phyloP scores from a whole-genome alignment of 2,329 filamentous ascomycete genomes.

The Hymenoscyphus albidus region DNA sequence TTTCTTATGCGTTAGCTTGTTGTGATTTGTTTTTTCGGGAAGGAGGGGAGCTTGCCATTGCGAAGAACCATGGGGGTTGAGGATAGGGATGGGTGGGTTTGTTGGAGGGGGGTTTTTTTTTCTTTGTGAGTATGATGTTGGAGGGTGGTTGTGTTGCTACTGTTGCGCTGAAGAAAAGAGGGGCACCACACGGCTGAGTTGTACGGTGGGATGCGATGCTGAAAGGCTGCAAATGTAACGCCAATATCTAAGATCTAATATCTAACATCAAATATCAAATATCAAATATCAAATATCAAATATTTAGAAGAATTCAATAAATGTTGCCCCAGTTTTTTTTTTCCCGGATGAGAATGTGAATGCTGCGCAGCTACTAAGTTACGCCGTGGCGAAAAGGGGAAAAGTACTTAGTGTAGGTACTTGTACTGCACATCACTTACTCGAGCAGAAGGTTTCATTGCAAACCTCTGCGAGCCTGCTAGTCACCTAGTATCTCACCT shows the following conservation, averaged over 20 bases:
- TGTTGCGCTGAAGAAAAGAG: background rate
- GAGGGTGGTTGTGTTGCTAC: background rate
- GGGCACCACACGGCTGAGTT: constrained; percentile 1
- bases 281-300: background rate
- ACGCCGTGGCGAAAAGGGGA: background rate
- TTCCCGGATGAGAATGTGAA: no score
- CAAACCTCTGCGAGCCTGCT: background rate
- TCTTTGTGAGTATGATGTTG: background rate
- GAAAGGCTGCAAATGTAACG: background rate
- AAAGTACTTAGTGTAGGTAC: background rate
- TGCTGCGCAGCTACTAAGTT: background rate
- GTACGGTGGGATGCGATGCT: background rate
- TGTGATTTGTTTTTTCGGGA: background rate
- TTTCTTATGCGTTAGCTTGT: background rate
- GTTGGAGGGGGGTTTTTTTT: background rate
- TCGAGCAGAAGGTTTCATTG: background rate
- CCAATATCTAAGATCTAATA: no score
- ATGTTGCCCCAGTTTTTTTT: background rate
- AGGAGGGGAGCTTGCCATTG: constrained; percentile 3
- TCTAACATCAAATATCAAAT: no score
- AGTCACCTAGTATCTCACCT: no score
- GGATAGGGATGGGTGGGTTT: background rate
- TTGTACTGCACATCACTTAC: background rate
- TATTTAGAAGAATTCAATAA: background rate
- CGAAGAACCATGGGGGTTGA: constrained; percentile 4